Base-by-base conservation (phyloP, 2,329 filamentous ascomycete genomes). In the Orbilia brochopaga region DNA sequence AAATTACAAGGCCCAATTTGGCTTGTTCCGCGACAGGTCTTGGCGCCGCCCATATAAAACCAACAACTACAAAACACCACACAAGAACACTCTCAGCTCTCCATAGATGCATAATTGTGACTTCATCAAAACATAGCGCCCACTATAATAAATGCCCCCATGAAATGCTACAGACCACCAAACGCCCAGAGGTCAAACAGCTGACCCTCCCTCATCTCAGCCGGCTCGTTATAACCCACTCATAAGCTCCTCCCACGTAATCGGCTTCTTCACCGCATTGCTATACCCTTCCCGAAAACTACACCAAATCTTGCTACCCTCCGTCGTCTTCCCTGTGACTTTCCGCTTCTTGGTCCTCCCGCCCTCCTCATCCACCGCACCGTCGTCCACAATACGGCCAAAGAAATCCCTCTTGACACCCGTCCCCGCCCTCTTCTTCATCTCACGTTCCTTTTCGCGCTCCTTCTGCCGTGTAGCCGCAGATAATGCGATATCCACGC, bases 251-350 rank as follows among this genome's bases (percentile, higher is more conserved):
- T 85, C 84, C 78, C 96, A 79, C 7, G 90, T 90, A 73, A 97
- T 87, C 1, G 91, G 90, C 79, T 96, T 96, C 79, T 90, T 85
- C 72, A 97, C 92, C 10, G 92, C 92, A 83, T 97, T 96, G 63
- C 91, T 94, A 78, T 91, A 87, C 0, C 92, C 92, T 81, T 97
- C 92, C 77, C 96, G 88, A 79, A 88, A 97, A 74, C 87, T 93
- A 46, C 96, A 87, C 92, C 92, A 96, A 2, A 92, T 89, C 76
- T 88, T 85, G 55, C 83, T 84, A 53, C 84, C 84, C 63, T 82
- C 79, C 48, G 79, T 78, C 42, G 77, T 79, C 19, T 32, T 2
- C 69, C 76, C 76, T 72, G 75, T 78, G 40, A 76, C 78, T 52
- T 76, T 78, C 23, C 61, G 76, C 59, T 74, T 78, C 74, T 78